phyloP scores from a whole-genome alignment of 495 filamentous ascomycete genomes.

The Tuber umbilicatum region DNA sequence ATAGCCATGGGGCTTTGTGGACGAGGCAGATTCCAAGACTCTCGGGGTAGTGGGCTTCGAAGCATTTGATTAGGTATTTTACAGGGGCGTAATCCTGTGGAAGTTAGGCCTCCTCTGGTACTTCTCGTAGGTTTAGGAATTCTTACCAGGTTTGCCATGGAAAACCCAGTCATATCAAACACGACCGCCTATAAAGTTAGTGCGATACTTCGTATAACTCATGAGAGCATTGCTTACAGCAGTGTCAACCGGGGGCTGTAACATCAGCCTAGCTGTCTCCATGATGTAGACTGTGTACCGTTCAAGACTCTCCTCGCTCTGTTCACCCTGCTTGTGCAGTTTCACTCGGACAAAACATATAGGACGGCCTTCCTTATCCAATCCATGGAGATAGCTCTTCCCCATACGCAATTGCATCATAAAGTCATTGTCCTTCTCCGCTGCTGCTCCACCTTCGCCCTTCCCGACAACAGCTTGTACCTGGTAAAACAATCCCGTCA shows the following conservation, averaged over 20 bases:
- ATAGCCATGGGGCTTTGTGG: slow-evolving; percentile 94
- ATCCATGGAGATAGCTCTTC: slow-evolving; percentile 90
- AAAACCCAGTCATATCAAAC: slow-evolving; percentile 93
- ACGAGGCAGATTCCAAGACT: slow-evolving; percentile 86
- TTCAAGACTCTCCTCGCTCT: slow-evolving; percentile 72
- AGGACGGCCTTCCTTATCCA: slow-evolving; percentile 76
- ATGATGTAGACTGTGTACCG: slow-evolving; percentile 90
- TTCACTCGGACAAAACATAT: slow-evolving; percentile 80
- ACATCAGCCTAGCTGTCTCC: slow-evolving; percentile 79
- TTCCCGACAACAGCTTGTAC: slow-evolving; percentile 68
- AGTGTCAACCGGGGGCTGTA: slow-evolving; percentile 76
- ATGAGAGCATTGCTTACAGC: slow-evolving; percentile 57
- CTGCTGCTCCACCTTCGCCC: slow-evolving; percentile 63
- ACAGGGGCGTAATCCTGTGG: slow-evolving; percentile 83
- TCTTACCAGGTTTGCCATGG: slow-evolving; percentile 84
- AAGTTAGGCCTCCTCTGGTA: slow-evolving; percentile 24
- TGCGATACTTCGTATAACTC: slow-evolving; percentile 39
- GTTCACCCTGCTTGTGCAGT: slow-evolving; percentile 73
- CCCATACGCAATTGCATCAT: slow-evolving; percentile 76
- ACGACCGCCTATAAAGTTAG: slow-evolving; percentile 51
- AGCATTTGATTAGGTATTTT: slow-evolving; percentile 99
- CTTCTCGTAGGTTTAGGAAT: background rate
- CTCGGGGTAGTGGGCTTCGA: slow-evolving; percentile 98
- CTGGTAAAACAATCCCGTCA: slow-evolving; percentile 15
- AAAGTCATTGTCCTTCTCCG: slow-evolving; percentile 70